phyloP scores from a whole-genome alignment of 441 rosid genomes.

The Hura crepitans region DNA sequence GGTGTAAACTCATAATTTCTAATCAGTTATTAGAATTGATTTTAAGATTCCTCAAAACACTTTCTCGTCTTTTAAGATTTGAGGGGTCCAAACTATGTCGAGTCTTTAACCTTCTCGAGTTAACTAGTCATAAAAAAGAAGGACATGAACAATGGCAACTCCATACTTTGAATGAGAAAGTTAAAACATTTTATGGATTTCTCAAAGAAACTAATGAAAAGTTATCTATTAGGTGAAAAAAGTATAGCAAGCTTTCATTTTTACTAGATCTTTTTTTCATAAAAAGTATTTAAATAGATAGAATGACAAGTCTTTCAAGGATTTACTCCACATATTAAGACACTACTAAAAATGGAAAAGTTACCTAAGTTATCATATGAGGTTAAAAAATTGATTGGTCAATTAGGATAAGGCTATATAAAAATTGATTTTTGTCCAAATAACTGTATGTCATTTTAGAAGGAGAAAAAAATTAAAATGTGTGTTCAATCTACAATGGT shows the following conservation, averaged over 20 bases:
- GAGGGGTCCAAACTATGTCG: too few species aligned
- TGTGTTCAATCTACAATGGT: background rate
- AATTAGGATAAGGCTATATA: background rate
- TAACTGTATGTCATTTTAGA: background rate
- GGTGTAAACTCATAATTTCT: too few species aligned
- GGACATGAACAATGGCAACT: too few species aligned
- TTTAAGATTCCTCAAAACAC: too few species aligned
- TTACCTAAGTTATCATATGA: constrained; percentile 15
- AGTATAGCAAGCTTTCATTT: constrained; percentile 10
- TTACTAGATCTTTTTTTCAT: constrained; percentile 13
- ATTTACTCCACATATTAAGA: background rate
- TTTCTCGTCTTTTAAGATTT: too few species aligned
- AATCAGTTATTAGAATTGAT: too few species aligned
- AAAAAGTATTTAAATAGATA: background rate
- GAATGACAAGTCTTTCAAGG: constrained; percentile 11
- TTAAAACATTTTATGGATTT: background rate
- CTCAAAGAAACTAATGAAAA: constrained; percentile 6
- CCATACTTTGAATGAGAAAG: background rate
- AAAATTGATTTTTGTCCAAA: too few species aligned
- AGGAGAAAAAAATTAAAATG: background rate
- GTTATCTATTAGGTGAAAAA: constrained; percentile 1
- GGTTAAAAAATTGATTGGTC: constrained; percentile 2
- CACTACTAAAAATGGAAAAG: background rate
- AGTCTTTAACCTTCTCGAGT: too few species aligned
- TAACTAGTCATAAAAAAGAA: too few species aligned